Base-by-base conservation (phyloP, 768 basidiomycete species). In the Russula abietina region DNA sequence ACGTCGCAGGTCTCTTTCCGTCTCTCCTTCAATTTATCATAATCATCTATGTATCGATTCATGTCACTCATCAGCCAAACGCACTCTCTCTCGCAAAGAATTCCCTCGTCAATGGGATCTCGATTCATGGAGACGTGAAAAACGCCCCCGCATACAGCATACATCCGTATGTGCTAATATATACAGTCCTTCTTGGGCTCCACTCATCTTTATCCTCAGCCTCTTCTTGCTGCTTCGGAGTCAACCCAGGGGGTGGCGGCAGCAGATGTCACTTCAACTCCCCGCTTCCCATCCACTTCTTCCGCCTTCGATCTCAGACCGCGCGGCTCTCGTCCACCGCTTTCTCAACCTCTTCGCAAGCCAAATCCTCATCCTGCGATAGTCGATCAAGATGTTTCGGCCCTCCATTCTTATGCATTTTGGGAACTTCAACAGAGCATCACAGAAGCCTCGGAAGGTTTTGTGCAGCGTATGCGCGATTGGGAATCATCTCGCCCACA, bases 381-480 rank as follows among this genome's bases (percentile, higher is more conserved):
- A 28, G n/a, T 39, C 19, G 59, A 56, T 32, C 65, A 69, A 26
- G 76, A 78, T 53, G 73, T 83, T 5, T 72, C 71, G 38, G 78
- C 75, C 46, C 74, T 88, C 54, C 82, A 83, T 60, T 83, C 86
- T 0, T 77, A 77, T 60, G 88, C 88, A 6, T 87, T 88, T 63
- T 78, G 79, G 72, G 85, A 88, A 66, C 79, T 90, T 43, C 83
- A 78, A 49, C 77, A 79, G 68, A 87, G 81, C 65, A 78, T 89
- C 24, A 77, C 78, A 32, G 82, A 87, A 67, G 83, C 77, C 65
- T 86, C 85, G 22, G 87, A 89, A 67, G 82, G 84, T 8, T 78
- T 89, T 53, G 79, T 90, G 14, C 80, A 77, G 60, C 83, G 85
- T 56, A 89, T 90, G 88, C 85, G 85, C 59, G 83, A 88, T 66